Evolutionary conservation across 176 grass and related monocot genomes (phyloP), one percentile per base, ranked within the genome.

Genomic region (Guadua angustifolia): DNA sequence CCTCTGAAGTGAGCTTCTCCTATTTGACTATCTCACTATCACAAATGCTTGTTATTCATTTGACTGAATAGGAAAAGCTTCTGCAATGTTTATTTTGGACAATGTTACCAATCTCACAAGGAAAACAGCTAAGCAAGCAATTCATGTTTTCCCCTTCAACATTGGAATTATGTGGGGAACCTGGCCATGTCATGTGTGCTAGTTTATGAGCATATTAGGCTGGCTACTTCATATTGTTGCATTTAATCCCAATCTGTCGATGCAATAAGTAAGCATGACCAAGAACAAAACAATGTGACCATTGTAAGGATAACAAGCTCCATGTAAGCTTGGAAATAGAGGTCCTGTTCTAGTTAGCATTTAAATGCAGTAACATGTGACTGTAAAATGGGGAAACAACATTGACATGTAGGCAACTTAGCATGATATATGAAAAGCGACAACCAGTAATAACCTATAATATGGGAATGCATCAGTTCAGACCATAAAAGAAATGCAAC

Each of bases 1-100:
- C 94, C 94, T 67, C 83, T 97, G 45, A 97, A 88, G 94, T 94
- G 83, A 82, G 52, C 19, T 42, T 82, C 43, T 71, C 55, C 46
- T 45, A 35, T 76, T 69, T 42, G 43, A 72, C 12, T 73, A 53
- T 33, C 69, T 25, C 57, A 24, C 63, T 22, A 51, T 50, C 58
- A 11, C 63, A 63, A n/a, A 80, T 78, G 12, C 11, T n/a, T 64
- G 35, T 59, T 56, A 52, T 51, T 40, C 44, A 51, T 74, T 73
- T 64, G 4, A 38, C 38, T 71, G 53, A 18, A 43, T 29, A 29
- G 9, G 10, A 80, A 50, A 57, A 65, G 19, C 32, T 38, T 7
- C 8, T 42, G 4, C 1, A 17, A 6, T 42, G 24, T 38, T 65
- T 73, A 66, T 73, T 70, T 18, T 42, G 42, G 36, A 68, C 35